Conservation (phyloP, 352 stramenopile species). For the Globisporangium nodosum region DNA sequence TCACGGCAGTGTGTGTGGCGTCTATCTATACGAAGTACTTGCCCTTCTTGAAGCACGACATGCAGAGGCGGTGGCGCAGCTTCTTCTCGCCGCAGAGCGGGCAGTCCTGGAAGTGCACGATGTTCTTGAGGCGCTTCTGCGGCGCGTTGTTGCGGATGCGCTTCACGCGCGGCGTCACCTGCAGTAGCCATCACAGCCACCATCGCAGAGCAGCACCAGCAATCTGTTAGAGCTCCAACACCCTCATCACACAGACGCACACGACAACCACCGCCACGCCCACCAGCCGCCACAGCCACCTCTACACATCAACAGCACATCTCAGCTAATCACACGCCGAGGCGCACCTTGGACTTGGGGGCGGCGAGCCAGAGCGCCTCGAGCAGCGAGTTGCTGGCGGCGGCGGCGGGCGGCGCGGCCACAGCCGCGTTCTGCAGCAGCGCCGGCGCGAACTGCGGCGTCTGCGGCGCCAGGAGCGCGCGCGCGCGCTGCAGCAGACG, state of each 20-base stretch:
- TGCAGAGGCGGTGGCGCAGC: constrained; percentile 83
- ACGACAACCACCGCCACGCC: neutral
- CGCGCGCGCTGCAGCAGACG: constrained; percentile 64
- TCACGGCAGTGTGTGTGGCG: too few species aligned
- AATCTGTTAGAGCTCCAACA: neutral
- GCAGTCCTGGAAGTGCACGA: constrained; percentile 87
- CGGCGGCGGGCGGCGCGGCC: constrained; percentile 15
- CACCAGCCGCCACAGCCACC: neutral
- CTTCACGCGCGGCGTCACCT: constrained; percentile 85
- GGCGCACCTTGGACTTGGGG: constrained; percentile 82
- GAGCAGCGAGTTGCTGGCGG: constrained; percentile 48
- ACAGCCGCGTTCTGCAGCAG: constrained; percentile 22
- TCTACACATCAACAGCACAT: neutral
- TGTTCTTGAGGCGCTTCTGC: constrained; percentile 87
- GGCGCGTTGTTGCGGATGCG: constrained; percentile 86
- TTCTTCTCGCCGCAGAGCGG: constrained; percentile 84
- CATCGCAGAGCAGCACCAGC: neutral
- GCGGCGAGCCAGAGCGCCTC: constrained; percentile 78
- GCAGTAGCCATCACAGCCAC: neutral
- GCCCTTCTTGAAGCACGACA: constrained; percentile 91
- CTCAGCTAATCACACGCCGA: neutral
- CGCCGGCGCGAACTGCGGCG: constrained; percentile 25
- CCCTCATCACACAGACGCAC: neutral
- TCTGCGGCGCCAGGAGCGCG: constrained; percentile 47
- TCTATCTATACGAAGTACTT: constrained; percentile 81